Percentiles rank a stretch among this genome's conserved stretches.
Evolutionary conservation across 495 filamentous ascomycete genomes (phyloP).

Genomic region (Cudoniella acicularis): DNA sequence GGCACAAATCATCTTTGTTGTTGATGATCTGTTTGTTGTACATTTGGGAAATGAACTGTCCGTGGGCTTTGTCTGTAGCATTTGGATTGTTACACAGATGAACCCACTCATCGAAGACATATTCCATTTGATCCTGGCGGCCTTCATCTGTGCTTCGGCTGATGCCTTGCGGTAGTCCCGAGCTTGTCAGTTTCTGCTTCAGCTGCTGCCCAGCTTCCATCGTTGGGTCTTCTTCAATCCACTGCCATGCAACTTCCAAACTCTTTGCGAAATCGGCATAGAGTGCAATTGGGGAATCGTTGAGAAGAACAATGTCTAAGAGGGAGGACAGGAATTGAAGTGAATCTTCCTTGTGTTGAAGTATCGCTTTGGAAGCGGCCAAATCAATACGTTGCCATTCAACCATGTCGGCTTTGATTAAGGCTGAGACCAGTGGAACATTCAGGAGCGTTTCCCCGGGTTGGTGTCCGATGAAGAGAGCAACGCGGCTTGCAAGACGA

Average conservation of each 20-base stretch:
- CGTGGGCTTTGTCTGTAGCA: constrained; percentile 64
- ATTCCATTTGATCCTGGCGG: constrained; percentile 80
- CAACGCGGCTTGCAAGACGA: constrained; percentile 67
- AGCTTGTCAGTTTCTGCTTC: constrained; percentile 65
- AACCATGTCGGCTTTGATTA: constrained; percentile 65
- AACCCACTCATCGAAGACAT: constrained; percentile 93
- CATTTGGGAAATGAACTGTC: constrained; percentile 82
- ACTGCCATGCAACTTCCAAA: constrained; percentile 74
- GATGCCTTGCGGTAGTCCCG: constrained; percentile 51
- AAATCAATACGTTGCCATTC: constrained; percentile 79
- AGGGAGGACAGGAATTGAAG: constrained; percentile 72
- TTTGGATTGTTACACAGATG: constrained; percentile 71
- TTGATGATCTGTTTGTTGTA: constrained; percentile 66
- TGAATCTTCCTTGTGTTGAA: constrained; percentile 61
- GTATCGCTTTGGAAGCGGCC: constrained; percentile 66
- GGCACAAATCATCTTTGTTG: constrained; percentile 65
- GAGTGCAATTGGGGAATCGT: constrained; percentile 68
- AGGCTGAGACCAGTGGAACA: constrained; percentile 66
- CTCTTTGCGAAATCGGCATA: constrained; percentile 83
- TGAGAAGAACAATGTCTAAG: constrained; percentile 72
- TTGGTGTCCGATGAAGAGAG: constrained; percentile 64
- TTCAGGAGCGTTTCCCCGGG: constrained; percentile 76
- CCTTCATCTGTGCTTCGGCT: constrained; percentile 44
- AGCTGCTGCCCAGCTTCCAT: constrained; percentile 62
- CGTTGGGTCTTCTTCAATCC: constrained; percentile 71